Percentiles rank a stretch among this genome's conserved stretches.
Conservation (phyloP, 768 basidiomycete species). For the Boletus reticuloceps region DNA sequence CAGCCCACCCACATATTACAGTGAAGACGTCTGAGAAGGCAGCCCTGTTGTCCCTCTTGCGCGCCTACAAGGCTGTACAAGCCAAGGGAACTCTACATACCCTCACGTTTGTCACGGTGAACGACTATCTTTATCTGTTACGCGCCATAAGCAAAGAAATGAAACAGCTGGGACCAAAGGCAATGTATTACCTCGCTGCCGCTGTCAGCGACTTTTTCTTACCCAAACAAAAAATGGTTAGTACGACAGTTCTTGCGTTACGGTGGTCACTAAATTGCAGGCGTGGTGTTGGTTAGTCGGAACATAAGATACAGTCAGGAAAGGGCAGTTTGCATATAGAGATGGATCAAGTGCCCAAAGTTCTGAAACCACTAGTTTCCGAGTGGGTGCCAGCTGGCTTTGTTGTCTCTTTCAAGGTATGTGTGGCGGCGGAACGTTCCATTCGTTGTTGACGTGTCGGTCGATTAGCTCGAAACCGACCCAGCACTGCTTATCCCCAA, state of each 20-base stretch:
- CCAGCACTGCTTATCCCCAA: conserved; percentile 81
- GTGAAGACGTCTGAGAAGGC: conserved; percentile 65
- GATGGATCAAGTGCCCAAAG: conserved; percentile 99
- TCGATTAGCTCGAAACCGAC: conserved; percentile 87
- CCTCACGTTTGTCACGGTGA: conserved; percentile 88
- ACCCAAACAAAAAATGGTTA: conserved; percentile 84
- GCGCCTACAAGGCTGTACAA: conserved; percentile 79
- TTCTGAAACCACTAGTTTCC: conserved; percentile 87
- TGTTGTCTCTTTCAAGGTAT: conserved; percentile 96
- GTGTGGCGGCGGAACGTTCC: neutral
- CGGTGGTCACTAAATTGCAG: neutral
- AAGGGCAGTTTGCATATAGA: conserved; percentile 92
- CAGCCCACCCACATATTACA: conserved; percentile 48
- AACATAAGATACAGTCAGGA: conserved; percentile 98
- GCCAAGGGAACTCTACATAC: conserved; percentile 72
- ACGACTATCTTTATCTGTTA: conserved; percentile 94
- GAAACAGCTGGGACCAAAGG: conserved; percentile 59
- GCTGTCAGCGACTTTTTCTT: conserved; percentile 99
- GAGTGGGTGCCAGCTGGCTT: conserved; percentile 92
- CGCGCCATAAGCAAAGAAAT: conserved; percentile 81
- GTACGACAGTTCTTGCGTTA: conserved; percentile 24
- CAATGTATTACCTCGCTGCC: conserved; percentile 96
- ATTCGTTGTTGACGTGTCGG: conserved; percentile 5
- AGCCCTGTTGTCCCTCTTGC: conserved; percentile 69
- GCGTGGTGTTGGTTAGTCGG: conserved; percentile 53